Base-by-base conservation (phyloP, 139 green algal genomes). In the Trebouxia sp. region DNA sequence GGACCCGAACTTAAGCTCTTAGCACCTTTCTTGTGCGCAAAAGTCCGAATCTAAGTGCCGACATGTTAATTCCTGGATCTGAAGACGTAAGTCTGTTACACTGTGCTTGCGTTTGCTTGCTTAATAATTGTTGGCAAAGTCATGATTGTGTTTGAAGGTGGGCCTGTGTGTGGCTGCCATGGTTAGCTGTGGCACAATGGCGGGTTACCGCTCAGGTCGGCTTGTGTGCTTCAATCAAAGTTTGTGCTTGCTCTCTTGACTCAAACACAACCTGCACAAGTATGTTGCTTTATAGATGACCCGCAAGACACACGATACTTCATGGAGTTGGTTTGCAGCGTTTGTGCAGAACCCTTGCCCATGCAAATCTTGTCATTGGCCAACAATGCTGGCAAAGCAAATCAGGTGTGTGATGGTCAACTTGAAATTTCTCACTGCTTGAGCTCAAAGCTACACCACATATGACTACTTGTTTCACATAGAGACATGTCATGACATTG, bases 361-460 rank as follows among this genome's bases (percentile, higher is more conserved):
- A 75, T 75, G 65, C 65, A 75, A 32, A 48, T 75, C 12, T 48
- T 75, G 65, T 30, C 65, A 48, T 26, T 75, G 38, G 65, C 65
- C 37, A 45, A 50, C 65, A 75, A 75, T 48, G 65, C 38, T 75
- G 65, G 65, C 65, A 75, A 75, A 48, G 65, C 65, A 30, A 75
- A 75, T 75, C 65, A 75, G 65, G 65, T 48, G 39, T 48, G 65
- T 24, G 28, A 26, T 10, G 24, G 35, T 11, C 14, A 75, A 75
- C 17, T 30, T 50, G 35, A 10, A 75, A 32, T 48, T 51, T 30
- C 65, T 30, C 22, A 48, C 35, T 30, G n/a, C n/a, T n/a, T n/a
- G n/a, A n/a, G n/a, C n/a, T n/a, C n/a, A n/a, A n/a, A n/a, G n/a
- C n/a, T n/a, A n/a, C n/a, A n/a, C n/a, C n/a, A n/a, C 22, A 28